Evolutionary conservation across 2,329 filamentous ascomycete genomes (phyloP).

Genomic region (Trichoderma afroharzianum): DNA sequence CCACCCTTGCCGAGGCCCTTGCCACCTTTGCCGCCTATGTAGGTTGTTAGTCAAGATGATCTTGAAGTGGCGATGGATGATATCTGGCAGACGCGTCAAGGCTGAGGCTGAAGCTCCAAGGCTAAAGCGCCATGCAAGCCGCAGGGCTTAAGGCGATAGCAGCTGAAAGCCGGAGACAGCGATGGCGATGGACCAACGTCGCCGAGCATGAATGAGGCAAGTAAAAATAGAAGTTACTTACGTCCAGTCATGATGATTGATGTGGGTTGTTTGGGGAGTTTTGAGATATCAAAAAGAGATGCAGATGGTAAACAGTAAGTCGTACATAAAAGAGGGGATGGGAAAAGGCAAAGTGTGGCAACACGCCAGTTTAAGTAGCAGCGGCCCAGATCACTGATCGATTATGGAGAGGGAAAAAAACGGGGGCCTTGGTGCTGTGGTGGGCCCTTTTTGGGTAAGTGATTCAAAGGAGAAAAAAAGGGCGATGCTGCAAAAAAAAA

Average conservation of each 20-base stretch:
- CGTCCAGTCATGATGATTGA: conserved; percentile 35
- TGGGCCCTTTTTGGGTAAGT: not conserved
- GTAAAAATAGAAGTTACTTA: conserved; percentile 23
- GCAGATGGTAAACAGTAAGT: not conserved
- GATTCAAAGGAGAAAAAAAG: not conserved
- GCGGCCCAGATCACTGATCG: conserved; percentile 37
- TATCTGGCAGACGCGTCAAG: conserved; percentile 1
- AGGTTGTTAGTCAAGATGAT: conserved; percentile 40
- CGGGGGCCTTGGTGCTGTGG: not conserved
- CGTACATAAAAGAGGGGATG: conserved; percentile 21
- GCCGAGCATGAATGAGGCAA: not conserved
- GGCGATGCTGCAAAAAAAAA: not conserved
- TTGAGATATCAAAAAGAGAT: not conserved
- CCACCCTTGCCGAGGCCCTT: conserved; percentile 98
- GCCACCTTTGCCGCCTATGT: conserved; percentile 83
- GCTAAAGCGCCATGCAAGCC: not conserved
- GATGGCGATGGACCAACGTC: not conserved
- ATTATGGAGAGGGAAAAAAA: not conserved
- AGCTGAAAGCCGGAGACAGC: not conserved
- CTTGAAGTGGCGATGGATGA: not conserved
- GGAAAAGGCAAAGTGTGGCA: conserved; percentile 24
- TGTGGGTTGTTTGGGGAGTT: conserved; percentile 10
- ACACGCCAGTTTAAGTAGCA: conserved; percentile 37
- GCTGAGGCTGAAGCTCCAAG: not conserved
- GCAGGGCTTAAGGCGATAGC: not conserved